Conservation (phyloP, 2,329 filamentous ascomycete genomes). For the Harringtonia lauricola region DNA sequence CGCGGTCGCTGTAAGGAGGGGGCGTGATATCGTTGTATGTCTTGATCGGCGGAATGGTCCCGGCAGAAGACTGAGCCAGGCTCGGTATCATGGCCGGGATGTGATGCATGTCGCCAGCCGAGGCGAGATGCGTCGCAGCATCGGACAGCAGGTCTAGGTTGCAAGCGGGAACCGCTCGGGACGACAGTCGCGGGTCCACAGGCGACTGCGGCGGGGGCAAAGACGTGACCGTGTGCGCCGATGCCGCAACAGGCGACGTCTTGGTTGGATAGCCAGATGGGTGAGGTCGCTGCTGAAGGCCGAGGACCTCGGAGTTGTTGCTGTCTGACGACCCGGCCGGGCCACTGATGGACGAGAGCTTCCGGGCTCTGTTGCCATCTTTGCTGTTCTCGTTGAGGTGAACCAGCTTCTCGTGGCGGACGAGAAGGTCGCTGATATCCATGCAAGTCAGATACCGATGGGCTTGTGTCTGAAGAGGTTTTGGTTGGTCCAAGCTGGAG, state of each 20-base stretch:
- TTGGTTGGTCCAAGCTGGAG: background rate
- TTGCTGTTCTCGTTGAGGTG: constrained; percentile 50
- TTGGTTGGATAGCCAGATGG: constrained; percentile 16
- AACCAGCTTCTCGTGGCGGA: constrained; percentile 53
- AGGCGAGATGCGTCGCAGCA: constrained; percentile 40
- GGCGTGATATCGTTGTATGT: constrained; percentile 36
- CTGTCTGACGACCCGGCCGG: constrained; percentile 33
- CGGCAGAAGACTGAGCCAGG: constrained; percentile 27
- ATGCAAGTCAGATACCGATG: constrained; percentile 38
- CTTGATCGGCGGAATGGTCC: constrained; percentile 32
- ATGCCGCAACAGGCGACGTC: background rate
- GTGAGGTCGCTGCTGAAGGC: constrained; percentile 24
- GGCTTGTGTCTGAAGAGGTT: background rate
- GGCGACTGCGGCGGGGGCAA: constrained; percentile 21
- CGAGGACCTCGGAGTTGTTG: constrained; percentile 33
- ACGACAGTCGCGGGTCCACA: constrained; percentile 33
- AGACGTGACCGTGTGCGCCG: background rate
- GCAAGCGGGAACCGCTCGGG: constrained; percentile 34
- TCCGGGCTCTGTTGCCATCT: constrained; percentile 38
- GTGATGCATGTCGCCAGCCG: constrained; percentile 42
- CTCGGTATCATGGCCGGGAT: constrained; percentile 39
- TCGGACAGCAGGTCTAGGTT: constrained; percentile 49
- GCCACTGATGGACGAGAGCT: constrained; percentile 35
- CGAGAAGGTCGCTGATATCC: constrained; percentile 53
- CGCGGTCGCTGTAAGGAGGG: constrained; percentile 31